Evolutionary conservation across 257 asterid genomes (phyloP).

Genomic region (Anisodus tanguticus): DNA sequence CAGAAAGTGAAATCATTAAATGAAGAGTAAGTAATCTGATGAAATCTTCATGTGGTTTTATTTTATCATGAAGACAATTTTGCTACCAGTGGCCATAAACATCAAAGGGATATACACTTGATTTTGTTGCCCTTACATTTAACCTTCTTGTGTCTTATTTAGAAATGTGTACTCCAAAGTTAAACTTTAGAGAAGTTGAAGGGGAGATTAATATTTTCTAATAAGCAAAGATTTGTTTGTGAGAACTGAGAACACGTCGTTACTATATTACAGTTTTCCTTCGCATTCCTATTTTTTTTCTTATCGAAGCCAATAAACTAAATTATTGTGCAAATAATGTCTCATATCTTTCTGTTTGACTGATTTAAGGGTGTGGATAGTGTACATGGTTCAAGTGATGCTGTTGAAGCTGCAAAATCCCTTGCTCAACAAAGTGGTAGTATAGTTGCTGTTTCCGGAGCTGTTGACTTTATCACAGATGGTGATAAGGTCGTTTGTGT

Average conservation of each 20-base stretch:
- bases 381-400: conserved; percentile 67
- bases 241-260: neutral
- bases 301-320: neutral
- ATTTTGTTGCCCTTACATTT: neutral
- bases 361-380: conserved; percentile 81
- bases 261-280: neutral
- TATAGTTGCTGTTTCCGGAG: conserved; percentile 84
- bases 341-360: conserved; percentile 14
- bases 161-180: neutral
- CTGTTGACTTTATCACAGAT: conserved; percentile 73
- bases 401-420: conserved; percentile 75
- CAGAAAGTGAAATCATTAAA: neutral
- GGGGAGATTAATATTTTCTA: neutral
- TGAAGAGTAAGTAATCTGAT: conserved; percentile 6
- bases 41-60: neutral
- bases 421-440: conserved; percentile 63
- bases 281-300: neutral
- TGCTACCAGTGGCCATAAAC: neutral
- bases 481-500: conserved; percentile 69
- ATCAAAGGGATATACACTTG: conserved; percentile 12
- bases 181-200: neutral
- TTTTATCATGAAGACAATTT: neutral
- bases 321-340: neutral
- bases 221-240: neutral
- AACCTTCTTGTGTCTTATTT: neutral